Evolutionary conservation across 768 basidiomycete species (phyloP), one percentile per base, ranked within the genome.

Genomic region (Collybiopsis luxurians): DNA sequence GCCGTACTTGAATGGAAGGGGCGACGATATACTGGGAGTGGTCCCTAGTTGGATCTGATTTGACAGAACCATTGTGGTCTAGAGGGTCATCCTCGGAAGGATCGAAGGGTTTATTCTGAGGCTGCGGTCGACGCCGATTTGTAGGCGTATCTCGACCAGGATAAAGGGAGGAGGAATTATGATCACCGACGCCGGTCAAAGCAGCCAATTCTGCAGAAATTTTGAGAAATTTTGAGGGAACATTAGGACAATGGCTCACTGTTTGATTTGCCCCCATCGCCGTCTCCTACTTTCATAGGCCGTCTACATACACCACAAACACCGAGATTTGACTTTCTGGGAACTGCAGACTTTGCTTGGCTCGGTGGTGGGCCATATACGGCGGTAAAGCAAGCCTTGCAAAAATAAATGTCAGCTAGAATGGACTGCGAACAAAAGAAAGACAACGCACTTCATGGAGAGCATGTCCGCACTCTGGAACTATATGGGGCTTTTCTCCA

Each of bases 281-380:
- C 89, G 57, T 96, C 94, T 23, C 88, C 89, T 15, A 99, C 81
- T 67, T 94, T 94, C 97, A 99, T 98, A 17, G 95, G 95, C 30
- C 95, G 82, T 63, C 97, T 81, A 68, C 97, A 99, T 2, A 98
- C 94, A 38, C 97, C 97, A 63, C 97, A 99, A 17, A 99, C 92
- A 19, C 97, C 97, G 23, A 97, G 76, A 67, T 92, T 89, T 45
- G 90, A 77, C 73, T 90, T 85, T 70, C 84, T 76, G 26, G 89
- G 79, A 6, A 83, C 69, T 51, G 84, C 69, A 49, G 79, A 73
- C 63, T 74, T 82, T 31, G 75, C 76, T 63, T 81, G 79, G 57
- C 69, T 79, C 13, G 87, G 85, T 11, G 89, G 87, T 4, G 92
- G 92, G 13, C 95, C 96, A 70, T 99, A 99, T 3, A 98, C 96